These are phyloP conservation scores for Helianthus tuberosus DNA, from an alignment of 129 eudicot species.

Conservation along the genomic window DNA sequence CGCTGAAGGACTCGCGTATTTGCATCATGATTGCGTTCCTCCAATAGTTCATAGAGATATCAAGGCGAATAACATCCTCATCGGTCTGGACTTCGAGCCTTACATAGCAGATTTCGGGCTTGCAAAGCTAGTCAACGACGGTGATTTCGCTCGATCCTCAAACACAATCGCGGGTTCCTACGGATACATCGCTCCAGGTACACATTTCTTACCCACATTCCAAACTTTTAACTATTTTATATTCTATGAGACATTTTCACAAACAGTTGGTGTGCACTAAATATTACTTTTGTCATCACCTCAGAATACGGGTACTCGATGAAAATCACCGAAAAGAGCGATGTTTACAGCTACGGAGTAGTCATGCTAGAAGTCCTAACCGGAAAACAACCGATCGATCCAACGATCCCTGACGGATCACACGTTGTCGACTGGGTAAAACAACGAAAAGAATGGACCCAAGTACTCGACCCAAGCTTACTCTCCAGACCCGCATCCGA, in stretches of 20 bases:
- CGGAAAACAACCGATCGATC: conserved; percentile 83
- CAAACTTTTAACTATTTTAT: not conserved
- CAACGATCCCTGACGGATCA: conserved; percentile 77
- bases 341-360: conserved; percentile 88
- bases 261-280: conserved; percentile 16
- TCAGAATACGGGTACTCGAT: conserved; percentile 83
- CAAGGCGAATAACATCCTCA: conserved; percentile 89
- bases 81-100: conserved; percentile 85
- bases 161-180: conserved; percentile 90
- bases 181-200: conserved; percentile 97
- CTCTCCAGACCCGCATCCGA: conserved; percentile 61
- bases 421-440: conserved; percentile 86
- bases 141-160: conserved; percentile 76
- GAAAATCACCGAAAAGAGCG: conserved; percentile 94
- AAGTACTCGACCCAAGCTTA: conserved; percentile 68
- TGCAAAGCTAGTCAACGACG: conserved; percentile 90
- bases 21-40: conserved; percentile 91
- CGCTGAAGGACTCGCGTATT: conserved; percentile 79
- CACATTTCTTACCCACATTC: not conserved
- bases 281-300: not conserved
- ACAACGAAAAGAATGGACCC: conserved; percentile 58
- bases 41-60: conserved; percentile 93
- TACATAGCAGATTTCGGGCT: conserved; percentile 95
- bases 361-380: conserved; percentile 73
- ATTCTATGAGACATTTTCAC: not conserved